Conservation (phyloP, 257 asterid genomes). For the Gentiana macrophylla region DNA sequence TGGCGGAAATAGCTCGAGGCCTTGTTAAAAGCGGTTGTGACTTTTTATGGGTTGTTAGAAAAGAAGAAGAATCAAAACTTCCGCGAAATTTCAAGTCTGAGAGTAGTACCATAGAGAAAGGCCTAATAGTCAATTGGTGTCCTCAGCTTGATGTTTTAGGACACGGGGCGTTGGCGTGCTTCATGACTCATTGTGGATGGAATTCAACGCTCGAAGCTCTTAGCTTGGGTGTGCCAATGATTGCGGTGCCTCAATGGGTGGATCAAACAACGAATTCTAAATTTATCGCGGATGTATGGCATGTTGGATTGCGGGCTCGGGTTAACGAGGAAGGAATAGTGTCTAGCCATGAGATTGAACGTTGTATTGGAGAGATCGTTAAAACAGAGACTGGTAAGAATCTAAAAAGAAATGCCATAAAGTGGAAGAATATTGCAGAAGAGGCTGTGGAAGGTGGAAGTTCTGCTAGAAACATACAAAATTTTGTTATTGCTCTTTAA, state of each 20-base stretch:
- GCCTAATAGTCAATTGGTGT: constrained; percentile 21
- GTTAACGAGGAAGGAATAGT: constrained; percentile 15
- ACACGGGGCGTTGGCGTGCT: constrained; percentile 17
- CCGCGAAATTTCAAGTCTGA: constrained; percentile 10
- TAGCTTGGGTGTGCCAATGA: constrained; percentile 17
- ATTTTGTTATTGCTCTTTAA: constrained; percentile 4
- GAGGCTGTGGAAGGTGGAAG: constrained; percentile 20
- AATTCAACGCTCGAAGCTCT: constrained; percentile 23
- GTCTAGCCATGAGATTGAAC: constrained; percentile 15
- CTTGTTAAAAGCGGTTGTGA: constrained; percentile 7
- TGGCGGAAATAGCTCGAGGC: constrained; percentile 16
- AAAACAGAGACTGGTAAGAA: constrained; percentile 5
- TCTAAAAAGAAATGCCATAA: constrained; percentile 13
- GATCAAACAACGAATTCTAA: constrained; percentile 22
- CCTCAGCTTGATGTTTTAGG: constrained; percentile 23
- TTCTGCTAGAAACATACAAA: constrained; percentile 7
- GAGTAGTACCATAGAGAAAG: constrained; percentile 2
- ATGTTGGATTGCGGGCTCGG: constrained; percentile 15
- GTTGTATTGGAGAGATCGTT: constrained; percentile 12
- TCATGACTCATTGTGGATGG: constrained; percentile 31
- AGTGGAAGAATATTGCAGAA: constrained; percentile 12
- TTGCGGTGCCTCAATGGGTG: constrained; percentile 12
- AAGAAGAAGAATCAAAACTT: constrained; percentile 17
- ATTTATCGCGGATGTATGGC: constrained; percentile 19
- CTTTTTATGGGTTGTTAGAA: constrained; percentile 24